A percentile compares a stretch with the other conserved stretches of the same genome.
phyloP scores from a whole-genome alignment of 2,329 filamentous ascomycete species.

The Lasiodiplodia theobromae region DNA sequence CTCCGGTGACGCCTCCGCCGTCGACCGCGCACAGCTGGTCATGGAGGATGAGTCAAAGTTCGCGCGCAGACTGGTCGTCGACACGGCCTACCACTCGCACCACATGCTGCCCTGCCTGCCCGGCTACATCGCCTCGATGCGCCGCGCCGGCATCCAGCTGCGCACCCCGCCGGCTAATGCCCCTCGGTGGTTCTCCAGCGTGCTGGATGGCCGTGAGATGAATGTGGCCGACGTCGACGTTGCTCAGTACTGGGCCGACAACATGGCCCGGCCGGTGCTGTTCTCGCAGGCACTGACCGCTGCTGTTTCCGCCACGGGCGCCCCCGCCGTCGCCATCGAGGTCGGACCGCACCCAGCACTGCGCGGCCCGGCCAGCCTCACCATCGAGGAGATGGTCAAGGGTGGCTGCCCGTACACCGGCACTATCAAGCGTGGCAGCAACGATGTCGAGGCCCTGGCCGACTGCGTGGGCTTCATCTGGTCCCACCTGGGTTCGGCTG shows the following conservation, averaged over 20 bases:
- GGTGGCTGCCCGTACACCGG: not conserved
- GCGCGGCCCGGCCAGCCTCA: constrained; percentile 50
- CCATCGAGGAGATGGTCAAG: constrained; percentile 17
- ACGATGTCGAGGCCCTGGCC: constrained; percentile 30
- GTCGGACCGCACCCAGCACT: constrained; percentile 57
- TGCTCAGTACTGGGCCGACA: constrained; percentile 54
- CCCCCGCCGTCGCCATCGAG: constrained; percentile 48
- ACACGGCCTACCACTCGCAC: constrained; percentile 34
- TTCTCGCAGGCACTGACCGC: constrained; percentile 45
- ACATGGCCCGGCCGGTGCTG: constrained; percentile 54
- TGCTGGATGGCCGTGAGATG: not conserved
- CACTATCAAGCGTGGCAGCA: constrained; percentile 33
- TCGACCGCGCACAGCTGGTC: constrained; percentile 22
- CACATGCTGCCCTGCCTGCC: constrained; percentile 31
- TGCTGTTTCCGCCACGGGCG: constrained; percentile 5
- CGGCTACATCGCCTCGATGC: not conserved
- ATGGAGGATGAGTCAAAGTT: constrained; percentile 32
- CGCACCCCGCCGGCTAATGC: not conserved
- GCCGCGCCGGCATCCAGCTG: not conserved
- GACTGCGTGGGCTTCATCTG: constrained; percentile 22
- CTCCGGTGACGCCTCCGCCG: constrained; percentile 34
- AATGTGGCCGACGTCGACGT: constrained; percentile 31
- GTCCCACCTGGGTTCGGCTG: constrained; percentile 29
- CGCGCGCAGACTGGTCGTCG: constrained; percentile 31
- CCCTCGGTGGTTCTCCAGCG: not conserved